phyloP scores from a whole-genome alignment of 768 basidiomycete genomes.

The Phylloporus arenicola region DNA sequence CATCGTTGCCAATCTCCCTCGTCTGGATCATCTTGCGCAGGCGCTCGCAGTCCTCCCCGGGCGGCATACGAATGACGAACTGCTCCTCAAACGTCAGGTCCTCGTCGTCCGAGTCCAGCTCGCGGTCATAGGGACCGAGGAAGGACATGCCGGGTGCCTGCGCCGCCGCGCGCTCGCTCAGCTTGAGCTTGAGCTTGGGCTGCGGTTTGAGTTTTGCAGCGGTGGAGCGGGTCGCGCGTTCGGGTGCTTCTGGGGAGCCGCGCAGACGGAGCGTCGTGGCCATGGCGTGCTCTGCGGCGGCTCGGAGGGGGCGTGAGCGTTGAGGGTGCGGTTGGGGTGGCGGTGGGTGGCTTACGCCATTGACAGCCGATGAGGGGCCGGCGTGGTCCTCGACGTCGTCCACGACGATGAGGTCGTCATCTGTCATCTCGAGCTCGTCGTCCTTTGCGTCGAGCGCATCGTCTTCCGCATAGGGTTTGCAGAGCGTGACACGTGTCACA shows the following conservation, averaged over 20 bases:
- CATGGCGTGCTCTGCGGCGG: constrained; percentile 32
- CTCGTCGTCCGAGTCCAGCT: constrained; percentile 92
- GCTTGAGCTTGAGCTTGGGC: constrained; percentile 83
- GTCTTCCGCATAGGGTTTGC: constrained; percentile 2
- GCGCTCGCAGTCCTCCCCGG: constrained; percentile 75
- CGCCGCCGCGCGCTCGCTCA: constrained; percentile 76
- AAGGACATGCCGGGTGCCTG: constrained; percentile 85
- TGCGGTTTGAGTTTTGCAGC: constrained; percentile 40
- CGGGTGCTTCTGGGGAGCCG: constrained; percentile 29
- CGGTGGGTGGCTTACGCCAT: constrained; percentile 19
- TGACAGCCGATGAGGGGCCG: constrained; percentile 32
- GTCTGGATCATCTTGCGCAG: constrained; percentile 76
- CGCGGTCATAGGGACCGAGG: constrained; percentile 87
- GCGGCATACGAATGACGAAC: constrained; percentile 86
- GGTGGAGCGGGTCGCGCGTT: constrained; percentile 57
- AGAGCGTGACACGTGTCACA: constrained; percentile 16
- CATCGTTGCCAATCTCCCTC: constrained; percentile 74
- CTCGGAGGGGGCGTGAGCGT: constrained; percentile 30
- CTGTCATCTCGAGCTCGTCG: constrained; percentile 32
- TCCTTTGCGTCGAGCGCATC: background rate
- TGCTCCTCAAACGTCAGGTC: constrained; percentile 96
- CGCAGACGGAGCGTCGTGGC: constrained; percentile 32
- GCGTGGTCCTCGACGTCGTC: constrained; percentile 48
- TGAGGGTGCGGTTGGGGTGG: constrained; percentile 17
- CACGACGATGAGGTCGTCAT: constrained; percentile 59